Evolutionary conservation across 1,284 basidiomycete species (phyloP).

Genomic region (Ustilago crameri): DNA sequence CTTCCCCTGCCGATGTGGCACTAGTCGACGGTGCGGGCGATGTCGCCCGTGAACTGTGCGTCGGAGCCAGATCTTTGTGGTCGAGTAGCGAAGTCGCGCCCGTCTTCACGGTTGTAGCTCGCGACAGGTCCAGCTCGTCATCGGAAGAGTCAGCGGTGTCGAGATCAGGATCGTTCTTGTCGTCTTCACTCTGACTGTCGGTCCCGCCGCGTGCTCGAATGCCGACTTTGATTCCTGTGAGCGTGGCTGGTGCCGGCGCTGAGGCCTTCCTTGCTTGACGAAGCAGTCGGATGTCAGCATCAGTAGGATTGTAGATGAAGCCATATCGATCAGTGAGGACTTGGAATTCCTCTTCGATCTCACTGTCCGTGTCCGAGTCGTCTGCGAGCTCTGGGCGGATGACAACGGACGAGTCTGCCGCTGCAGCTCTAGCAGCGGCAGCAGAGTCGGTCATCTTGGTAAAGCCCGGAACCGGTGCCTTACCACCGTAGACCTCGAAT

Average conservation of each 20-base stretch:
- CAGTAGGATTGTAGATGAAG: slow-evolving; percentile 83
- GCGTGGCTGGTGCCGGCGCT: slow-evolving; percentile 80
- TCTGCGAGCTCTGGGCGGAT: slow-evolving; percentile 20
- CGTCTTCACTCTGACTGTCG: slow-evolving; percentile 54
- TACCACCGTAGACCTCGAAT: slow-evolving; percentile 68
- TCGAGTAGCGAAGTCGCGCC: slow-evolving; percentile 6
- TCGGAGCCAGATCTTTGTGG: slow-evolving; percentile 20
- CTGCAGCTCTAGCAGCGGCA: background rate
- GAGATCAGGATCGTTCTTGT: slow-evolving; percentile 38
- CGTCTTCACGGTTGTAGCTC: slow-evolving; percentile 52
- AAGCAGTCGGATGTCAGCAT: slow-evolving; percentile 82
- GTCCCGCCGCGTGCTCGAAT: slow-evolving; percentile 65
- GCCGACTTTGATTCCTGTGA: slow-evolving; percentile 83
- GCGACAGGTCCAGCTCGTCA: slow-evolving; percentile 57
- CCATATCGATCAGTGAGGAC: slow-evolving; percentile 93
- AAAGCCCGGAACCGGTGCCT: slow-evolving; percentile 49
- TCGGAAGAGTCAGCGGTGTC: slow-evolving; percentile 44
- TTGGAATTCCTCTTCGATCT: slow-evolving; percentile 69
- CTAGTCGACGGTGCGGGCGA: slow-evolving; percentile 22
- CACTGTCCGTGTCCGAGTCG: slow-evolving; percentile 38
- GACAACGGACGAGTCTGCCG: slow-evolving; percentile 35
- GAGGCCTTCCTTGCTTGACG: slow-evolving; percentile 78
- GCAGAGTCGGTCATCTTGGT: slow-evolving; percentile 26
- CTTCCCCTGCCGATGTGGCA: slow-evolving; percentile 17
- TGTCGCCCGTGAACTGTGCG: slow-evolving; percentile 7